phyloP scores from a whole-genome alignment of 2,329 filamentous ascomycete genomes.

The Phyllachora maydis region DNA sequence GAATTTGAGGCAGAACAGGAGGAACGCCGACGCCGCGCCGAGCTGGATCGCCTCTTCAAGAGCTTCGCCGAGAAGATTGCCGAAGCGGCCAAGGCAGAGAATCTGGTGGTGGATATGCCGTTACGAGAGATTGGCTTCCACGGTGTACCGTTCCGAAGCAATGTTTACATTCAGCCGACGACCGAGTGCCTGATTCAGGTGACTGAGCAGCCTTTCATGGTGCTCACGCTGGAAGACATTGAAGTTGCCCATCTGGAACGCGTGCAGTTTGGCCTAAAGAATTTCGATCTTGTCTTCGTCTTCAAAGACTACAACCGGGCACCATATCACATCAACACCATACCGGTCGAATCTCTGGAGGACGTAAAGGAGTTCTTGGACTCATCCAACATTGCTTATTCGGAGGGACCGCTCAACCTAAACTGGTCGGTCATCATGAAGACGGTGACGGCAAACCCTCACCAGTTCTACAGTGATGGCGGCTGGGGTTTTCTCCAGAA shows the following conservation, averaged over 20 bases:
- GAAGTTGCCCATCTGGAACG: conserved; percentile 92
- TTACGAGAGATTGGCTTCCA: conserved; percentile 94
- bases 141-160: conserved; percentile 87
- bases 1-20: conserved; percentile 98
- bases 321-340: conserved; percentile 91
- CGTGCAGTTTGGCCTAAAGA: conserved; percentile 92
- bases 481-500: conserved; percentile 85
- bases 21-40: conserved; percentile 74
- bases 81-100: conserved; percentile 79
- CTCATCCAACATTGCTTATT: conserved; percentile 83
- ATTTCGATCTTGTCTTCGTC: conserved; percentile 95
- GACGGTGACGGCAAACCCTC: conserved; percentile 83
- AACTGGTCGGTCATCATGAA: conserved; percentile 99
- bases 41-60: conserved; percentile 90
- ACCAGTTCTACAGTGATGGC: conserved; percentile 86
- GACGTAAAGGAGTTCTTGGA: conserved; percentile 97
- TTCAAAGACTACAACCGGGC: conserved; percentile 93
- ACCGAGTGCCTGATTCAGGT: conserved; percentile 95
- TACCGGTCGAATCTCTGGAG: conserved; percentile 85
- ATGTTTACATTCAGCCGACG: conserved; percentile 86
- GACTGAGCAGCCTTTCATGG: conserved; percentile 91
- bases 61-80: conserved; percentile 94
- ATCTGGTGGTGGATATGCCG: conserved; percentile 85
- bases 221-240: conserved; percentile 86
- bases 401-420: conserved; percentile 85